Evolutionary conservation across 306 rosid genomes (phyloP), one percentile per base, ranked within the genome.

Genomic region (Pueraria montana): DNA sequence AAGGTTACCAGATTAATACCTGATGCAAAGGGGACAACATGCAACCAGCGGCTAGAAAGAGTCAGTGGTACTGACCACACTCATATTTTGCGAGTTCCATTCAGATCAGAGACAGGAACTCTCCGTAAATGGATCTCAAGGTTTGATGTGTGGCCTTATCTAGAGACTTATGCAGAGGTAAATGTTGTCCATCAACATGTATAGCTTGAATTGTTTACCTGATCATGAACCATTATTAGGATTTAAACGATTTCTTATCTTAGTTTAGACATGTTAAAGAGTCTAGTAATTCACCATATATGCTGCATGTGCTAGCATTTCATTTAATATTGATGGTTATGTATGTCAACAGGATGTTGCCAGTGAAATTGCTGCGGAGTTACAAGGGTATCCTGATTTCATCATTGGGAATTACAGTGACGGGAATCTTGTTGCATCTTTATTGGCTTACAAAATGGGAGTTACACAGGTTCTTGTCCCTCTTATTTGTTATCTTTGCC

Each of bases 321-420:
- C 46, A 24, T 43, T 50, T 70, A 64, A 72, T 62, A 46, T 38
- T 13, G 73, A 71, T 79, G 88, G 79, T 83, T 72, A 32, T 45
- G 24, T 72, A 55, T 80, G 36, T 65, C 36, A 66, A 77, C 90
- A 96, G 98, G 99, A 96, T 82, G 99, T 66, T 43, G 96, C 91
- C 0, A 82, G 94, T 83, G 97, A 96, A 88, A 88, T 96, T 74
- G 32, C 73, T 61, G 99, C 97, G 26, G 94, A 93, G 91, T 85
- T 96, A 79, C 94, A 91, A 83, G 92, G 93, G 61, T 14, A 63
- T 80, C 98, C 98, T 43, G 98, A 96, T 88, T 92, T 96, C 80
- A 91, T 96, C 79, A 93, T 93, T 43, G 97, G 99, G 84, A 96
- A 96, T 87, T 96, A 96, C 88, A 96, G 97, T 86, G 99, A 96